Conservation (phyloP, 1,284 basidiomycete genomes). For the Sparassis latifolia region DNA sequence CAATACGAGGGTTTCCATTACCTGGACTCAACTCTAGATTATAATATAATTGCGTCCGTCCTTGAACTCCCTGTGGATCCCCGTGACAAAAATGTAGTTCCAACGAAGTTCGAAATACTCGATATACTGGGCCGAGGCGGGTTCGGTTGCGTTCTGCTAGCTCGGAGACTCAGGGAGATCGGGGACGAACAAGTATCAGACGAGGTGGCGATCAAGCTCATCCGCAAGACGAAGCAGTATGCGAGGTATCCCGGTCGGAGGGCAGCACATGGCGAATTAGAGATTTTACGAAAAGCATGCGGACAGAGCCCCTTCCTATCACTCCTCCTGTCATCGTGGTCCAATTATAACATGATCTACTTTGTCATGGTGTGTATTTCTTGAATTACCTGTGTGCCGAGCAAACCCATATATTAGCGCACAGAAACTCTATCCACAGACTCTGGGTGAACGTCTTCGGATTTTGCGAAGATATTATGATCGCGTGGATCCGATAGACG, state of each 20-base stretch:
- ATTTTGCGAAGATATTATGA: no score
- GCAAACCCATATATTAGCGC: no score
- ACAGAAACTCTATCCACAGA: no score
- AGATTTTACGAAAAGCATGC: conserved; percentile 7
- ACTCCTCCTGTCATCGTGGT: conserved; percentile 14
- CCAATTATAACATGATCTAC: conserved; percentile 14
- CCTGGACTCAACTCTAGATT: no score
- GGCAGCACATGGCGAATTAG: neutral
- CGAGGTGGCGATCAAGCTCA: conserved; percentile 6
- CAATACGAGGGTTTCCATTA: no score
- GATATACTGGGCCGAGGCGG: neutral
- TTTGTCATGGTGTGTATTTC: conserved; percentile 19
- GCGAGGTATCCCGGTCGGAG: neutral
- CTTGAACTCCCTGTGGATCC: no score
- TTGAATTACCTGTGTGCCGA: no score
- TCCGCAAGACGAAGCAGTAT: no score
- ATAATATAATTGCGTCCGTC: no score
- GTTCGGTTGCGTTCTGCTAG: conserved; percentile 5
- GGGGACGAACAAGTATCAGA: conserved; percentile 2
- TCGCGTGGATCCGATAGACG: no score
- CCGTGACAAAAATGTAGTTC: no score
- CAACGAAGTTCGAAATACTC: neutral
- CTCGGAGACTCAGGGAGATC: neutral
- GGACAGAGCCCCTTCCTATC: conserved; percentile 7
- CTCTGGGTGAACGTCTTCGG: no score